Base-by-base conservation (phyloP, 495 filamentous ascomycete genomes). In the Aspergillus coremiiformis region DNA sequence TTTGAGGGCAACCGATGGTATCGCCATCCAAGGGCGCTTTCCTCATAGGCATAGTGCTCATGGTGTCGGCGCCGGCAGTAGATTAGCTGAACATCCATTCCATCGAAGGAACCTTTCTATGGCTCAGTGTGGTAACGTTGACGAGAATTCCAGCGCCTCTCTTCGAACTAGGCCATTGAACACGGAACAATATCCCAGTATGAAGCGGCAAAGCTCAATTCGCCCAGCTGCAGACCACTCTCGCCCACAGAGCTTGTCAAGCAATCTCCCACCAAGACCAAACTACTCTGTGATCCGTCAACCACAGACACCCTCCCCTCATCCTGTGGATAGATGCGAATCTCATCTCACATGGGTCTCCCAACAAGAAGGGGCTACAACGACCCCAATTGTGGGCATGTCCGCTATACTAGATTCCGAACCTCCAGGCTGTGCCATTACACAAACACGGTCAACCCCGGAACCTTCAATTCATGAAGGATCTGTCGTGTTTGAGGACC, bases 1-100 rank as follows among this genome's bases (percentile, higher is more conserved):
- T 53, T 57, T 65, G 21, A 57, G 70, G 50, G 68, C 69, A 17
- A 59, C 63, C 12, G 68, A 71, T 60, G 69, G 68, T 12, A 73
- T 69, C 4, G 47, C 59, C 9, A 64, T 74, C 4, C 63, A 66
- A 23, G 71, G 71, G 22, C 61, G 66, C 17, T 73, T 74, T 29
- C 68, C 65, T 0, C 54, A 61, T 49, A 56, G 71, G 47, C 65
- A 69, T 26, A 74, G 71, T 57, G 69, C 66, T 0, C 69, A 74
- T 61, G 68, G 68, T 0, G 59, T 58, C 47, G 58, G 60, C 37
- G 35, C 60, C 5, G 53, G 49, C 17, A 60, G 61, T 22, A 47
- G 54, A 27, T 42, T 71, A 27, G 55, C 72, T 2, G 60, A 67
- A 14, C 70, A 74, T 39, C 66, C 67, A 3, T 74, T 73, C 35